Base-by-base conservation (phyloP, 176 grass and related monocot species). In the Otatea glauca region DNA sequence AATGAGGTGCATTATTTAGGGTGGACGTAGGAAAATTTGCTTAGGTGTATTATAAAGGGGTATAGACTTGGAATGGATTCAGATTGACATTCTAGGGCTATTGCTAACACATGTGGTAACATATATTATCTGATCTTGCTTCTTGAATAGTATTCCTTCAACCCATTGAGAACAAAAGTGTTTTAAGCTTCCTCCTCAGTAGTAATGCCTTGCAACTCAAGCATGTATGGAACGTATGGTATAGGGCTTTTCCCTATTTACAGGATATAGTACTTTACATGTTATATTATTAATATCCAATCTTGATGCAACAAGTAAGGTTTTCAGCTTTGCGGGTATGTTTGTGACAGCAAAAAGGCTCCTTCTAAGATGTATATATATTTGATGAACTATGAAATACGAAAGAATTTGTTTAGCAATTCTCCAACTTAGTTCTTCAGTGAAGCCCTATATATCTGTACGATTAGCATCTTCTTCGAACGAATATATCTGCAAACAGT, bases 41-140 rank as follows among this genome's bases (percentile, higher is more conserved):
- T n/a, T n/a, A n/a, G n/a, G n/a, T n/a, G n/a, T n/a, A n/a, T n/a
- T n/a, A n/a, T n/a, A n/a, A n/a, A n/a, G n/a, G n/a, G n/a, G n/a
- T n/a, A n/a, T n/a, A n/a, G n/a, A n/a, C n/a, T n/a, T 70, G 39
- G 16, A 67, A 76, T 12, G 71, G 75, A 75, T 84, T 70, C 89
- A 51, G 34, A 80, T 91, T 87, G 89, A 80, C 85, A 87, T 87
- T 84, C 68, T 66, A 79, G 75, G 77, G 85, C 20, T 79, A 45
- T 75, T 76, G 50, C 62, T 34, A 74, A 56, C 41, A 45, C 74
- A 65, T 70, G 41, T 70, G 63, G 50, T 87, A 70, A 47, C 24
- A 24, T n/a, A n/a, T n/a, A n/a, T 43, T 7, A 43, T 44, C 37
- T 80, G 70, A 70, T 80, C 53, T 75, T 88, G 56, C 73, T 65